A percentile compares a stretch with the other conserved stretches of the same genome.
Conservation (phyloP, 345 rosid species). For the Arabis hirsuta region DNA sequence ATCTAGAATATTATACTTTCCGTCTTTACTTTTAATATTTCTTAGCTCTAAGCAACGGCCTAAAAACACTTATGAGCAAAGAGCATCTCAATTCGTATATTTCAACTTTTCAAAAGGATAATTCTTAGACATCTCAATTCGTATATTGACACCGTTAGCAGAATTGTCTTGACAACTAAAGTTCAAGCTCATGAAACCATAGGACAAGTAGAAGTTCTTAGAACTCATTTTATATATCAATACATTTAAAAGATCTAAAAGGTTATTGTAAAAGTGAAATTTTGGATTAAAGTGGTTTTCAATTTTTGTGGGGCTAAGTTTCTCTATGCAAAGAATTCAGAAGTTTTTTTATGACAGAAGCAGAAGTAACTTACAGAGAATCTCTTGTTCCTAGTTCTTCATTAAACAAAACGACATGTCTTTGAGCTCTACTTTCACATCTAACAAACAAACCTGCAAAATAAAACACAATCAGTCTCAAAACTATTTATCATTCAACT, state of each 20-base stretch:
- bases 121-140: conserved; percentile 29
- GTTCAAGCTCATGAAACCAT: conserved; percentile 13
- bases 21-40: conserved; percentile 36
- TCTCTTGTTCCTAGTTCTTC: conserved; percentile 75
- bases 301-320: neutral
- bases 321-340: neutral
- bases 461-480: conserved; percentile 22
- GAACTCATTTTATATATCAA: conserved; percentile 7
- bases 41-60: conserved; percentile 40
- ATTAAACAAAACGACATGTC: conserved; percentile 64
- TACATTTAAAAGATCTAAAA: neutral
- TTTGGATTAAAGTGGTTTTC: neutral
- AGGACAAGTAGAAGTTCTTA: neutral
- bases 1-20: conserved; percentile 36
- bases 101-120: conserved; percentile 20
- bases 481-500: conserved; percentile 15
- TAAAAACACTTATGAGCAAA: conserved; percentile 28
- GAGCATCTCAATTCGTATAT: conserved; percentile 35
- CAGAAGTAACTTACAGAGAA: conserved; percentile 71
- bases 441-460: conserved; percentile 58
- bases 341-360: neutral
- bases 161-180: neutral
- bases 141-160: conserved; percentile 1
- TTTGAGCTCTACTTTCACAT: conserved; percentile 61
- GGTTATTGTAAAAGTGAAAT: neutral